phyloP scores from a whole-genome alignment of 768 basidiomycete species.

The Termitomyces sp. region DNA sequence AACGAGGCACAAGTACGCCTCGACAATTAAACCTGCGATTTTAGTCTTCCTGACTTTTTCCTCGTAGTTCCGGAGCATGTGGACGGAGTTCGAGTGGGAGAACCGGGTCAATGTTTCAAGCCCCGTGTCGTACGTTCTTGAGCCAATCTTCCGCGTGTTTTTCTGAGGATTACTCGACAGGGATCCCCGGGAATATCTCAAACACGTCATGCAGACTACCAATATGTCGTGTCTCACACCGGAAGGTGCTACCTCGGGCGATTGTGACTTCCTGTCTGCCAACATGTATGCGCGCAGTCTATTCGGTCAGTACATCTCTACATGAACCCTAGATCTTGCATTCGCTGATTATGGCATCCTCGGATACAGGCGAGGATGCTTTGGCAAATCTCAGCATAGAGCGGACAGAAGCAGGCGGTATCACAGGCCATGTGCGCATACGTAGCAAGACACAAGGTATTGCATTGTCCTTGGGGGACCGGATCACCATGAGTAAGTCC shows the following conservation, averaged over 20 bases:
- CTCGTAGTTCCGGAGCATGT: conserved; percentile 88
- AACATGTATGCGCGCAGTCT: conserved; percentile 95
- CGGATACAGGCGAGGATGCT: conserved; percentile 81
- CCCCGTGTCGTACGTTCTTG: conserved; percentile 61
- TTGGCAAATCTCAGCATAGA: conserved; percentile 94
- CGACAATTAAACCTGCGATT: background rate
- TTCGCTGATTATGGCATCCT: background rate
- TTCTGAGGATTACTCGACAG: conserved; percentile 27
- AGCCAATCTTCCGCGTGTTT: background rate
- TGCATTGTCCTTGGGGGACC: conserved; percentile 88
- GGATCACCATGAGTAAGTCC: conserved; percentile 60
- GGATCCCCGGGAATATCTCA: conserved; percentile 83
- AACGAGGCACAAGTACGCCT: conserved; percentile 80
- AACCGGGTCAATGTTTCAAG: conserved; percentile 95
- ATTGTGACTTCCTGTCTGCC: conserved; percentile 95
- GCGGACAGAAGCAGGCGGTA: conserved; percentile 70
- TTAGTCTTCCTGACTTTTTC: background rate
- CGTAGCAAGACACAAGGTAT: conserved; percentile 98
- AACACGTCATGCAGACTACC: conserved; percentile 93
- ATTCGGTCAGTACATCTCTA: conserved; percentile 60
- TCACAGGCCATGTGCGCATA: conserved; percentile 93
- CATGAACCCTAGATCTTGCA: background rate
- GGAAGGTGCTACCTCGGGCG: conserved; percentile 89
- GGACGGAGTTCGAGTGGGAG: conserved; percentile 99
- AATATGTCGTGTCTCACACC: conserved; percentile 98